Conservation (phyloP, 1,284 basidiomycete species). For the Puccinia horiana region DNA sequence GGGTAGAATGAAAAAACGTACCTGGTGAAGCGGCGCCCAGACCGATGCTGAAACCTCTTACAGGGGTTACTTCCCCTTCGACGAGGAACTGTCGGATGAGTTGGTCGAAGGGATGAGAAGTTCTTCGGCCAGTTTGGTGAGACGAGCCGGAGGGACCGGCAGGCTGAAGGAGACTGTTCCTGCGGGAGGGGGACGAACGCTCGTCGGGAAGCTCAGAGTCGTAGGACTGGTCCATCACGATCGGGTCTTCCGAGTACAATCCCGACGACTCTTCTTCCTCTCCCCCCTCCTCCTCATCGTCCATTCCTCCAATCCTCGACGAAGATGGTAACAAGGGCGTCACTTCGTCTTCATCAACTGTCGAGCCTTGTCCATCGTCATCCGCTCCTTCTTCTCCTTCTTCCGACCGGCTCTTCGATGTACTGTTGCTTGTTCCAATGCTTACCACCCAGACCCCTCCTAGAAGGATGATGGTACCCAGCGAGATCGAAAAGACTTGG, state of each 20-base stretch:
- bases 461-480: slow-evolving; percentile 79
- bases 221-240: background rate
- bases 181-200: background rate
- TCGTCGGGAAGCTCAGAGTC: background rate
- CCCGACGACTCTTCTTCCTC: background rate
- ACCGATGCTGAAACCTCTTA: slow-evolving; percentile 42
- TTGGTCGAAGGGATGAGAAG: slow-evolving; percentile 16
- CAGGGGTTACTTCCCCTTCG: slow-evolving; percentile 22
- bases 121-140: background rate
- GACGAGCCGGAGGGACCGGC: background rate
- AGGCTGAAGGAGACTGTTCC: background rate
- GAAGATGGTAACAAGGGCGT: slow-evolving; percentile 6
- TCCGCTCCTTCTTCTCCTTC: background rate
- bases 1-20: background rate
- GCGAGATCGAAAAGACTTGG: slow-evolving; percentile 72
- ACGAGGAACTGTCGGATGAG: slow-evolving; percentile 18
- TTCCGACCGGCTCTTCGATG: background rate
- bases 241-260: background rate
- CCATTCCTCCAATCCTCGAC: slow-evolving; percentile 3
- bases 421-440: slow-evolving; percentile 6
- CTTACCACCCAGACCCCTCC: slow-evolving; percentile 83
- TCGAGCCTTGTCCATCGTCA: background rate
- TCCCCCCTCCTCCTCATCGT: background rate
- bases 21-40: slow-evolving; percentile 44
- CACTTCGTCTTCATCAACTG: slow-evolving; percentile 8